A percentile compares a stretch with the other conserved stretches of the same genome.
Evolutionary conservation across 2,329 filamentous ascomycete genomes (phyloP).

Genomic region (Sphaerostilbella broomeana): DNA sequence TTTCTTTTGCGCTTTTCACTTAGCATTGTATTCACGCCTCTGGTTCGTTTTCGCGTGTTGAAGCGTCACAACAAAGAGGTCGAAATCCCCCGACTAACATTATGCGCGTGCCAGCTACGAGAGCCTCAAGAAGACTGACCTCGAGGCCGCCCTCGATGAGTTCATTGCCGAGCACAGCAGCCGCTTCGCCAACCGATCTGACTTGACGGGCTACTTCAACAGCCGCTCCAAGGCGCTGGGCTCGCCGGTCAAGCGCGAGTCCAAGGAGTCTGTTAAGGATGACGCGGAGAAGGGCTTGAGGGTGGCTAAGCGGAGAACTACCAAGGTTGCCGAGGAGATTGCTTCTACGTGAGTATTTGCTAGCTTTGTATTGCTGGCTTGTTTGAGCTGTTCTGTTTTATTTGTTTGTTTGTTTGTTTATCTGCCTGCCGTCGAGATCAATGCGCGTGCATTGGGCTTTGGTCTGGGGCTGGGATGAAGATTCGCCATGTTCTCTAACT

Average conservation of each 20-base stretch:
- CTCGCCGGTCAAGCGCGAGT: constrained; percentile 56
- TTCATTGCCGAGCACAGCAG: constrained; percentile 64
- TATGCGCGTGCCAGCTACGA: constrained; percentile 50
- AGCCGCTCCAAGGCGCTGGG: constrained; percentile 52
- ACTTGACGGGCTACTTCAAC: constrained; percentile 69
- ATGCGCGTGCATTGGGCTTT: too few relatives aligned
- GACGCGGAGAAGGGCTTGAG: constrained; percentile 36
- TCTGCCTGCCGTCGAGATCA: too few relatives aligned
- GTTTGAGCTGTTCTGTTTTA: too few relatives aligned
- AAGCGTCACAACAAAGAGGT: too few relatives aligned
- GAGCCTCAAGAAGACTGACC: constrained; percentile 67
- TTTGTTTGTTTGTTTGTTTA: too few relatives aligned
- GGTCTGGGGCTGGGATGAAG: too few relatives aligned
- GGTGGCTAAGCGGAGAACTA: constrained; percentile 38
- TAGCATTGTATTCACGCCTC: too few relatives aligned
- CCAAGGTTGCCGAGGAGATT: constrained; percentile 40
- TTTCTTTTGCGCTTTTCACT: too few relatives aligned
- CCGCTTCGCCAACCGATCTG: constrained; percentile 55
- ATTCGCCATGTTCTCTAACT: too few relatives aligned
- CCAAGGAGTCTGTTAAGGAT: constrained; percentile 31
- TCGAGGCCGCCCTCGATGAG: constrained; percentile 68
- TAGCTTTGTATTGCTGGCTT: too few relatives aligned
- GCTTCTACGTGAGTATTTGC: constrained; percentile 37
- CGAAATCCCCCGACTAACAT: too few relatives aligned
- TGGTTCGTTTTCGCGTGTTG: too few relatives aligned